Evolutionary conservation across 2,329 filamentous ascomycete genomes (phyloP).

Genomic region (Aspergillus thermomutatus): DNA sequence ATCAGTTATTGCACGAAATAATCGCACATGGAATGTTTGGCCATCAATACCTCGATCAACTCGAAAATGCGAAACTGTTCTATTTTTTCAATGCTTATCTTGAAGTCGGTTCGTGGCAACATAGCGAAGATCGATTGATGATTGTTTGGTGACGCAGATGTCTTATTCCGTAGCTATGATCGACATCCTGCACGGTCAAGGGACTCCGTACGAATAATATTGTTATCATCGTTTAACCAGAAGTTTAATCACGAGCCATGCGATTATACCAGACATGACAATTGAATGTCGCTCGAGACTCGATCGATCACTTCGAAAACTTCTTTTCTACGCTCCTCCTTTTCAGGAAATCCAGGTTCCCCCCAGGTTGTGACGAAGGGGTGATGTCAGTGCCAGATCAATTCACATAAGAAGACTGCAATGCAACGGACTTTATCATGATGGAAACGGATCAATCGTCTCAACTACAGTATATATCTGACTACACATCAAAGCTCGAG

Average conservation of each 20-base stretch:
- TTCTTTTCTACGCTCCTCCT: too few species aligned
- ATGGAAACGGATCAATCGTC: background rate
- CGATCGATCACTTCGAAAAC: too few species aligned
- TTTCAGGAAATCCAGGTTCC: background rate
- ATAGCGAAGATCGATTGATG: background rate
- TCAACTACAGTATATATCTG: background rate
- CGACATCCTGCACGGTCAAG: background rate
- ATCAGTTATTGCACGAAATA: background rate
- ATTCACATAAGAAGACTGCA: background rate
- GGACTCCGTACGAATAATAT: background rate
- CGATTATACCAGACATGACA: background rate
- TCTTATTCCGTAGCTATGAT: background rate
- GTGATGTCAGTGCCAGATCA: background rate
- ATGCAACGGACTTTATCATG: background rate
- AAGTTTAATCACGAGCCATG: background rate
- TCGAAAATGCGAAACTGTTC: background rate
- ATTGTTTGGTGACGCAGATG: background rate
- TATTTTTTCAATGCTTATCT: background rate
- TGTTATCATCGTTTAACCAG: too few species aligned
- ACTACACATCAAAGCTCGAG: background rate
- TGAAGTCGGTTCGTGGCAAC: background rate
- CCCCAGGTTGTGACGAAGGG: background rate
- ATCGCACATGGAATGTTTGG: background rate
- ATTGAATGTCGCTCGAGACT: background rate
- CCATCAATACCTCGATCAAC: background rate